phyloP scores from a whole-genome alignment of 352 stramenopile genomes.

The Pythium periplocum region DNA sequence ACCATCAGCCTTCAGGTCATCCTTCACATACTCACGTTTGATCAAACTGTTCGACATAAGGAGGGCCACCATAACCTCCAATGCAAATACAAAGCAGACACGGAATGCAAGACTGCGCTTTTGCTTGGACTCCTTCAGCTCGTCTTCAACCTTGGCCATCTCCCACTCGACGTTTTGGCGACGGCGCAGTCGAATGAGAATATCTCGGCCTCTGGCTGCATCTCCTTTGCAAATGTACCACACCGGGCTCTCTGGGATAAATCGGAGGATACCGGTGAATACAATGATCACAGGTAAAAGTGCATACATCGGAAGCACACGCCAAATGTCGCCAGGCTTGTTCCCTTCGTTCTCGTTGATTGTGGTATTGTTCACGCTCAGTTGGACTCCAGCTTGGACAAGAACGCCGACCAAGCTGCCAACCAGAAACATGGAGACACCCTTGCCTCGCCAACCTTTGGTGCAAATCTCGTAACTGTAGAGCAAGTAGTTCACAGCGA shows the following conservation, averaged over 20 bases:
- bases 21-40: constrained; percentile 36
- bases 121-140: constrained; percentile 41
- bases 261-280: constrained; percentile 49
- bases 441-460: constrained; percentile 84
- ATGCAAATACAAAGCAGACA: constrained; percentile 41
- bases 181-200: constrained; percentile 55
- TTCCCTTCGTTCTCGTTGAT: constrained; percentile 30
- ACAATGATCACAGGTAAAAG: constrained; percentile 50
- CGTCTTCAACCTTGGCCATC: constrained; percentile 43
- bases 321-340: constrained; percentile 54
- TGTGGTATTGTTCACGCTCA: constrained; percentile 39
- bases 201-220: constrained; percentile 42
- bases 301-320: constrained; percentile 55
- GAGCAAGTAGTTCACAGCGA: constrained; percentile 71
- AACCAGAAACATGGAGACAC: constrained; percentile 74
- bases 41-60: constrained; percentile 67
- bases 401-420: constrained; percentile 68
- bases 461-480: constrained; percentile 87
- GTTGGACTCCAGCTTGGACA: constrained; percentile 52
- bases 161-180: constrained; percentile 67
- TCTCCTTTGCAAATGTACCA: constrained; percentile 46
- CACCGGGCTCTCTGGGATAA: constrained; percentile 76
- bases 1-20: constrained; percentile 14
- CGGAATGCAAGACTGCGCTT: constrained; percentile 63
- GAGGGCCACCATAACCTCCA: constrained; percentile 59